Base-by-base conservation (phyloP, 345 rosid species). In the Barbarea vulgaris region DNA sequence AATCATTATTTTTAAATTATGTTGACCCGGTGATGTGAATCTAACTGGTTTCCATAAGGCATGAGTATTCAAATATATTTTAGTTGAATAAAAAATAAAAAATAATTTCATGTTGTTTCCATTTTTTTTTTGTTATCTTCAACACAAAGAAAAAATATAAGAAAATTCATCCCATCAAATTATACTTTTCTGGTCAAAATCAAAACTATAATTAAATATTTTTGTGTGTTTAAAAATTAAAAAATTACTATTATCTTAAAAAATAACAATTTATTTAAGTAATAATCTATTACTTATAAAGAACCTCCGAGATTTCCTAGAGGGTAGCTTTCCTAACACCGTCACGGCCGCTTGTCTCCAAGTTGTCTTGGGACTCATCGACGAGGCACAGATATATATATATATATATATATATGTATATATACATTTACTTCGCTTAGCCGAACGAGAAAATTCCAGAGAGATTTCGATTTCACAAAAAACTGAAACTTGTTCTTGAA, bases 331-430 rank as follows among this genome's bases (percentile, higher is more conserved):
- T 77, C 39, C 48, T 31, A 69, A 33, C 81, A 78, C 73, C 77
- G 77, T 72, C 81, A 78, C 81, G 77, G 80, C 69, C 77, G 73
- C 73, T 78, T 59, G 81, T 66, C 77, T 66, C 57, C 77, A 72
- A 78, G 69, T 78, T 78, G 81, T 67, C 77, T 78, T 72, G 67
- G 70, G 76, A 77, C 53, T 70, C 54, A 44, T 70, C 69, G 69
- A 78, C 69, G 81, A 71, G 42, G n/a, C 69, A 39, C 48, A 37
- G 0, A 37, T 5, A 58, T n/a, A 57, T n/a, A 3, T n/a, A n/a
- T 25, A 56, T n/a, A 14, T 34, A 24, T 33, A 69, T 47, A 53
- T 62, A 57, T n/a, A 3, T n/a, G 11, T 25, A 56, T n/a, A 14
- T 34, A 24, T 33, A 69, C 56, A 53, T 62, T 44, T 65, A 50